phyloP scores from a whole-genome alignment of 192 early-diverging fungal genomes.

The Podila minutissima region DNA sequence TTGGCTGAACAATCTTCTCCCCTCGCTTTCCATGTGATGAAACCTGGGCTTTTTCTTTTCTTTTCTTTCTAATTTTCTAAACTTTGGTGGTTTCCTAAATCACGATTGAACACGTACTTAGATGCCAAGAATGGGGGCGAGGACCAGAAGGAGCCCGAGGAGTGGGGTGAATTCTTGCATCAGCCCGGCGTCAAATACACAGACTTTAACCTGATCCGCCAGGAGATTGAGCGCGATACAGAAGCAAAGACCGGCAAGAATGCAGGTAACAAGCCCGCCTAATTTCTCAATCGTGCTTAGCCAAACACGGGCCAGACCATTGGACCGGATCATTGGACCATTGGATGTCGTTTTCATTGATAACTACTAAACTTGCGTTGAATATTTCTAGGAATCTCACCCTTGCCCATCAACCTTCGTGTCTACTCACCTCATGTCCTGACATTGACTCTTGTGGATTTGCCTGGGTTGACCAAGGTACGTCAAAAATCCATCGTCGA shows the following conservation, averaged over 20 bases:
- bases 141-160: constrained; percentile 62
- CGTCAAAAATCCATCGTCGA: no score
- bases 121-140: constrained; percentile 22
- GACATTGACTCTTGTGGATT: constrained; percentile 97
- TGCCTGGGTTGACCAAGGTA: constrained; percentile 98
- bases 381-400: constrained; percentile 81
- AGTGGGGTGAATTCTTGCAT: constrained; percentile 99
- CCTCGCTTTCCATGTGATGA: no score
- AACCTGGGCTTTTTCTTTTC: background rate
- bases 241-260: constrained; percentile 88
- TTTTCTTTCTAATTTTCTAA: background rate
- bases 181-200: constrained; percentile 96
- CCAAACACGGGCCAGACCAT: background rate
- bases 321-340: background rate
- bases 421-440: constrained; percentile 98
- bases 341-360: background rate
- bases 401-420: constrained; percentile 96
- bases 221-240: constrained; percentile 95
- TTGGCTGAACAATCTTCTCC: no score
- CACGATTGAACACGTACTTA: background rate
- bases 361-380: no score
- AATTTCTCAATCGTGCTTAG: background rate
- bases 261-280: constrained; percentile 52
- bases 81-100: background rate
- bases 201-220: constrained; percentile 97